Base-by-base conservation (phyloP, 2,329 filamentous ascomycete genomes). In the Paraconiothyrium brasiliense region DNA sequence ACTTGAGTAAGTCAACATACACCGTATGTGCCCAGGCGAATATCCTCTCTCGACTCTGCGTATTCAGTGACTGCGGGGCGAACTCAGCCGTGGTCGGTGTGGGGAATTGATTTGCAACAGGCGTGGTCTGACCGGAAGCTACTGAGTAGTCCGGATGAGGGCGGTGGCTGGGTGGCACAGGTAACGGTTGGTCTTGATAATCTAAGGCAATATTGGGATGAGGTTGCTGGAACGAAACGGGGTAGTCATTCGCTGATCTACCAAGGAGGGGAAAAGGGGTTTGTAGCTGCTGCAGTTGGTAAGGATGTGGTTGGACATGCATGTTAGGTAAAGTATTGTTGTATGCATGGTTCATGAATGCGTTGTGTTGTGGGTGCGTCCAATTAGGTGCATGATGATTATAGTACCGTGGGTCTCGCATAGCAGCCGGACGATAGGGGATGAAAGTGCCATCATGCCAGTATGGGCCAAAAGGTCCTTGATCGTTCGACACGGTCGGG, bases 1-100 rank as follows among this genome's bases (percentile, higher is more conserved):
- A 83, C 47, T 76, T 82, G 48, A 84, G 75, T 16, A 84, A 76
- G 57, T 84, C 81, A 46, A 83, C 76, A 62, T 84, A 85, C 27
- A 83, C 81, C 37, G 81, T 78, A 63, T 81, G 75, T 16, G 78
- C 81, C 81, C 80, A 81, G 22, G 76, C 76, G 71, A 82, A 84
- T 16, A 81, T 78, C 57, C 74, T 78, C 60, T 84, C 83, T 37
- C 81, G 72, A 49, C 77, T 76, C 56, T 78, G 76, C 3, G 76
- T 80, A 65, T 82, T 81, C 6, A 74, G 72, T 16, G 81, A 81
- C n/a, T 76, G 72, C 3, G 79, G 66, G 2, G 78, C 79, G 59
- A 77, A 81, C 41, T 83, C 81, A 27, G 69, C 47, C 14, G 75
- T 64, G 1, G 66, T 68, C 7, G 64, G 60, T 1, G 63, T 48